Conservation (phyloP, 1,139 yeast species). For the Sugiyamaella castrensis region DNA sequence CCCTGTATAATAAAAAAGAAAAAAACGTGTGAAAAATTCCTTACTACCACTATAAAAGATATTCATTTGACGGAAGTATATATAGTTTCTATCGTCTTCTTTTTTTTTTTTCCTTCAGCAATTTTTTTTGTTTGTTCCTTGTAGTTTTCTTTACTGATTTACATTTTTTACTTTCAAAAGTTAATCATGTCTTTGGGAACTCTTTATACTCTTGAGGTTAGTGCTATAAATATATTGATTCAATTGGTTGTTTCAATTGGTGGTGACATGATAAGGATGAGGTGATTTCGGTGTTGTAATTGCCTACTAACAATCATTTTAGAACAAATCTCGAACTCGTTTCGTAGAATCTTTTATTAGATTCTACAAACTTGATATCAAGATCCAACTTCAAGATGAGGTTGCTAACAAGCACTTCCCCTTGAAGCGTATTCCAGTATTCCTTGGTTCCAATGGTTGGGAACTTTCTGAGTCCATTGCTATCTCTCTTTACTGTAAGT, state of each 20-base stretch:
- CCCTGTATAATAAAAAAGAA: no score
- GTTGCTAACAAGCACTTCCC: slow-evolving; percentile 64
- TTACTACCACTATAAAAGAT: no score
- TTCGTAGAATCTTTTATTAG: slow-evolving; percentile 66
- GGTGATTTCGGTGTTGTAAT: no score
- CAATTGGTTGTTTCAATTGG: no score
- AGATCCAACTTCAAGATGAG: slow-evolving; percentile 46
- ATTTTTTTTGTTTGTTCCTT: slow-evolving; percentile 3
- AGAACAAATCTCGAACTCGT: slow-evolving; percentile 33
- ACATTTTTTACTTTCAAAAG: slow-evolving; percentile 4
- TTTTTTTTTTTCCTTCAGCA: neutral
- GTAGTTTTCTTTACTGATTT: slow-evolving; percentile 1
- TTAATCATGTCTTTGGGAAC: slow-evolving; percentile 36
- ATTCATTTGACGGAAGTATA: no score
- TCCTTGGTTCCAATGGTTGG: slow-evolving; percentile 75
- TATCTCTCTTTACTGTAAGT: slow-evolving; percentile 48
- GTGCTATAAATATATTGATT: slow-evolving; percentile 8
- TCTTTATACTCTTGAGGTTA: slow-evolving; percentile 29
- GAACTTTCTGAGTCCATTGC: slow-evolving; percentile 79
- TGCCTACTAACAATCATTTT: neutral
- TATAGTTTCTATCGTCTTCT: no score
- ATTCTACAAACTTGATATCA: slow-evolving; percentile 68
- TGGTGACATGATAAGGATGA: no score
- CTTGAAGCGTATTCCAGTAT: slow-evolving; percentile 70
- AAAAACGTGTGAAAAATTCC: no score